Percentiles rank a stretch among this genome's conserved stretches.
phyloP scores from a whole-genome alignment of 305 asterid genomes.

The Plantago coronopus region DNA sequence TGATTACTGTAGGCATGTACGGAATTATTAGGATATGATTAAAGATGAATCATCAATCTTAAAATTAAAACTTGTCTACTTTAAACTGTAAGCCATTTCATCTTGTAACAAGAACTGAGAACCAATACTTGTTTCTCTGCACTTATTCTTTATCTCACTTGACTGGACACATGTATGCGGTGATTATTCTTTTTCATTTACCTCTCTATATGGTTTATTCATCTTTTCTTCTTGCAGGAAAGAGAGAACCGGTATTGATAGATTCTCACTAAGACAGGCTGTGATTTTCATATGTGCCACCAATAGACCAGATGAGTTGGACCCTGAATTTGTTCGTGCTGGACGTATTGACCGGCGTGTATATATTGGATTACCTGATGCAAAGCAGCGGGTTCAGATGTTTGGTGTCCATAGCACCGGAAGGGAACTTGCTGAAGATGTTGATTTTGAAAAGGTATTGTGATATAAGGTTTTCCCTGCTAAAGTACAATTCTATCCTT shows the following conservation, averaged over 20 bases:
- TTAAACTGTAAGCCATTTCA: too few species aligned
- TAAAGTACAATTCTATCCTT: conserved; percentile 7
- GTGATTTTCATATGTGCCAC: conserved; percentile 96
- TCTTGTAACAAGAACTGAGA: too few species aligned
- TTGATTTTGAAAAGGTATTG: conserved; percentile 77
- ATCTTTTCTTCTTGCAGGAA: conserved; percentile 48
- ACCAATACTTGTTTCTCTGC: too few species aligned
- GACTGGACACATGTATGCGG: conserved; percentile 7
- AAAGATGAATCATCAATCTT: too few species aligned
- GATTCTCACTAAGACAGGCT: conserved; percentile 91
- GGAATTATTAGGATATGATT: too few species aligned
- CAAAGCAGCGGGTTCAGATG: conserved; percentile 89
- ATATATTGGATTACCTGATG: conserved; percentile 94
- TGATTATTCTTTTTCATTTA: conserved; percentile 14
- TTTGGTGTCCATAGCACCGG: conserved; percentile 98
- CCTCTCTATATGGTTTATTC: conserved; percentile 14
- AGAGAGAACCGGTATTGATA: conserved; percentile 80
- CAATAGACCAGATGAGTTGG: conserved; percentile 95
- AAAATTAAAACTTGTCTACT: too few species aligned
- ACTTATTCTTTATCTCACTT: background rate
- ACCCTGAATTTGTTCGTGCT: conserved; percentile 73
- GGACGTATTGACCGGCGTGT: conserved; percentile 98
- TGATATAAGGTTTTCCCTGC: conserved; percentile 14
- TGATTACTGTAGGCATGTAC: too few species aligned
- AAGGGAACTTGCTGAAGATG: conserved; percentile 76